phyloP scores from a whole-genome alignment of 805 yeast species.

The Nakazawaea peltata region DNA sequence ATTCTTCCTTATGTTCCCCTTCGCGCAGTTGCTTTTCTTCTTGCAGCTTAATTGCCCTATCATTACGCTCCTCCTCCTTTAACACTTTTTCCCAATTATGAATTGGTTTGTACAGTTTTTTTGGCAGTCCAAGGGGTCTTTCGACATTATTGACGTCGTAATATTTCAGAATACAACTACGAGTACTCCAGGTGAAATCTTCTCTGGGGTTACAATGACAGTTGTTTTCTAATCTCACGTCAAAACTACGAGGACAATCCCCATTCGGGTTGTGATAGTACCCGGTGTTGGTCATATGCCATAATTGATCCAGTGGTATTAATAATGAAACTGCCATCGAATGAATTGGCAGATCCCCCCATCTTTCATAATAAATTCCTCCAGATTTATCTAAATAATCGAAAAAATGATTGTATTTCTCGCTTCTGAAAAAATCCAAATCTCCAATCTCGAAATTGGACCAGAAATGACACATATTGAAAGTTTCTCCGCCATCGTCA shows the following conservation, averaged over 20 bases:
- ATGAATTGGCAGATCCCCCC: slow-evolving; percentile 42
- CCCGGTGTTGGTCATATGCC: slow-evolving; percentile 41
- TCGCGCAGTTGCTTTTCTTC: no score
- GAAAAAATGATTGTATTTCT: slow-evolving; percentile 37
- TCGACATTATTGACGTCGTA: slow-evolving; percentile 23
- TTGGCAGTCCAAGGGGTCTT: slow-evolving; percentile 21
- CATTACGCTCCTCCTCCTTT: slow-evolving; percentile 16
- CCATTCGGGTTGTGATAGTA: slow-evolving; percentile 48
- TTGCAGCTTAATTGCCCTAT: slow-evolving; percentile 1
- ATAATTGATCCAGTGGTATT: slow-evolving; percentile 19
- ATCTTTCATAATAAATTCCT: slow-evolving; percentile 50
- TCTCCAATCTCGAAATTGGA: slow-evolving; percentile 53
- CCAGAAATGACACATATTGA: slow-evolving; percentile 59
- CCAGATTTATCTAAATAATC: slow-evolving; percentile 36
- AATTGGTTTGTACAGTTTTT: slow-evolving; percentile 18
- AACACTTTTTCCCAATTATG: slow-evolving; percentile 17
- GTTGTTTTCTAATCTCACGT: slow-evolving; percentile 33
- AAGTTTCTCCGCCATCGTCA: slow-evolving; percentile 31
- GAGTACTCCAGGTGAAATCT: slow-evolving; percentile 43
- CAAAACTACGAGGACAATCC: slow-evolving; percentile 50
- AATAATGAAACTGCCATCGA: slow-evolving; percentile 22
- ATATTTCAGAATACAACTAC: slow-evolving; percentile 42
- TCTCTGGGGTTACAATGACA: slow-evolving; percentile 43
- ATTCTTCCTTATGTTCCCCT: slow-evolving; percentile 1
- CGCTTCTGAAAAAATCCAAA: slow-evolving; percentile 37